These are phyloP conservation scores for Hymenoscyphus albidus DNA, from an alignment of 2,329 filamentous ascomycete species.

Conservation along the genomic window DNA sequence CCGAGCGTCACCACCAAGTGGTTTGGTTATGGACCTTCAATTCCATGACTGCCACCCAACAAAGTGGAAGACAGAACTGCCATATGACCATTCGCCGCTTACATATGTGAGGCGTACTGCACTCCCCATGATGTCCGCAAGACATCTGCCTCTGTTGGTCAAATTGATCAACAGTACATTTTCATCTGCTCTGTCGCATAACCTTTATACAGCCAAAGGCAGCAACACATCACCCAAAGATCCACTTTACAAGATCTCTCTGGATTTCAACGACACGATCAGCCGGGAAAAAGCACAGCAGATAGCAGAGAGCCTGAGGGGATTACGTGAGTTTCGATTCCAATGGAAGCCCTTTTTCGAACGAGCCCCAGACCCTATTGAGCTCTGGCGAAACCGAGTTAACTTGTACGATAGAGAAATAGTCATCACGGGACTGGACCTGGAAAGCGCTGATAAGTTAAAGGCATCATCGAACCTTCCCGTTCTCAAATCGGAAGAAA, in stretches of 20 bases:
- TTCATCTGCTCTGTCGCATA: background rate
- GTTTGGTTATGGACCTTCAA: background rate
- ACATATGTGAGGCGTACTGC: background rate
- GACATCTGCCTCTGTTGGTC: background rate
- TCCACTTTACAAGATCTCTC: background rate
- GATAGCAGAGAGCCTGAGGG: background rate
- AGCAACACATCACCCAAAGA: background rate
- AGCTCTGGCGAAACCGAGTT: background rate
- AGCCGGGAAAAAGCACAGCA: background rate
- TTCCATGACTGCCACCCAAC: background rate
- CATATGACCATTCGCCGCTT: background rate
- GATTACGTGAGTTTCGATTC: background rate
- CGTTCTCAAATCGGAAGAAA: background rate
- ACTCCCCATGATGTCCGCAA: background rate
- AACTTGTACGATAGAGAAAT: background rate
- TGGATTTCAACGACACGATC: background rate
- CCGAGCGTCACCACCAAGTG: too few species aligned
- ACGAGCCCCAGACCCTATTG: background rate
- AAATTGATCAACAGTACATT: background rate
- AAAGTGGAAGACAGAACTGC: background rate
- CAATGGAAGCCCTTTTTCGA: background rate
- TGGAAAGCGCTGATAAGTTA: background rate
- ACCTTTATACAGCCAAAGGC: background rate
- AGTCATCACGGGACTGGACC: background rate
- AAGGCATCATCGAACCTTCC: background rate